Base-by-base conservation (phyloP, 2,329 filamentous ascomycete species). In the Colletotrichum spaethianum region DNA sequence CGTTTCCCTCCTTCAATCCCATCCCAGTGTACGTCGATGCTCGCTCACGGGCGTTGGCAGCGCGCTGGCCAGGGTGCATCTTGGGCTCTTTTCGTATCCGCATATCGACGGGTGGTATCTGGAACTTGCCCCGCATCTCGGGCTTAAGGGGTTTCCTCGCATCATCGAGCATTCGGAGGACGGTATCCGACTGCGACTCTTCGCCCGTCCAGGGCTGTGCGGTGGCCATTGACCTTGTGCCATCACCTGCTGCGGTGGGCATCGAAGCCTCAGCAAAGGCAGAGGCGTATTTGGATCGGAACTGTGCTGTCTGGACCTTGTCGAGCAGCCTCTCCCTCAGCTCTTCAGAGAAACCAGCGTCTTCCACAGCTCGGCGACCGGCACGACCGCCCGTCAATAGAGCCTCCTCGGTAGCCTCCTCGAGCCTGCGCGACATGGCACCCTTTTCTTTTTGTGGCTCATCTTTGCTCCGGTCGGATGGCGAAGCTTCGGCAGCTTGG, bases 131-230 rank as follows among this genome's bases (percentile, higher is more conserved):
- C 44, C 89, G 83, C 3, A 88, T 76, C 0, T 81, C 83, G 4
- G 85, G 85, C 18, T 80, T 82, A 60, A 97, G 83, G 0, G 93
- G 93, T 78, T 95, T 94, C 72, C 90, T 90, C 33, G 94, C 89
- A 79, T 97, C 94, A 68, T 94, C 89, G 14, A 96, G 82, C 93
- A 98, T 98, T 40, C 96, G 91, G 60, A 97, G 83, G 28, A 94
- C 91, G 0, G 93, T 88, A 80, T 98, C 95, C 76, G 92, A 89
- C 1, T 92, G 83, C 6, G 85, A 86, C 82, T 98, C 96, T 16
- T 88, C 86, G 2, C 96, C 96, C 0, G 89, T 91, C 96, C 96
- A 99, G 1, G 93, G 88, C 69, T 88, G 83, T 8, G 91, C 90
- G 0, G 88, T 86, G 1, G 94, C 94, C 44, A 91, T 88, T 61